Evolutionary conservation across 345 rosid genomes (phyloP), one percentile per base, ranked within the genome.

Genomic region (Heritiera littoralis): DNA sequence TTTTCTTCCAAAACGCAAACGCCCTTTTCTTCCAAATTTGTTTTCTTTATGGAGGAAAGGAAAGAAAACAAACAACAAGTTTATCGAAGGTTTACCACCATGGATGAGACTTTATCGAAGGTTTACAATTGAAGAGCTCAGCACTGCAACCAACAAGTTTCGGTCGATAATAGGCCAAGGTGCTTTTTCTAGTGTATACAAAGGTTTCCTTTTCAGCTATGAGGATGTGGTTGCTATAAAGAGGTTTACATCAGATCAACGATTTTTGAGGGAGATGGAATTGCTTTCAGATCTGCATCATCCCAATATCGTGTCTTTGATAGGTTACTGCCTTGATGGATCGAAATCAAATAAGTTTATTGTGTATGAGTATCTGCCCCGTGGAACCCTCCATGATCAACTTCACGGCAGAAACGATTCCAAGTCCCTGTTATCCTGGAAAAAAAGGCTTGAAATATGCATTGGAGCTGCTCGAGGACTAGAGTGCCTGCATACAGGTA

Each of bases 391-490:
- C 12, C 80, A 70, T 51, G 20, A 78, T 74, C 76, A 15, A 14
- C 45, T 70, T 14, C 86, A 85, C 73, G 78, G 77, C n/a, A 78
- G 74, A 5, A 80, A 80, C n/a, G 76, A 82, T 1, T 80, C 74
- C 23, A 61, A 48, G 14, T 80, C 86, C 58, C 73, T 77, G 32
- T 78, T 85, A 46, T 78, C 84, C 9, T 85, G 86, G 88, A 83
- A 81, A 20, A 84, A 73, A 32, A 77, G 86, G 75, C 79, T 85
- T 12, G 84, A 85, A 81, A 81, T 85, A 10, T 83, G 86, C 65
- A 83, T 85, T 72, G 84, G 86, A 1, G 84, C 79, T 3, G 88
- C 88, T 72, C 83, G 84, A 75, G 88, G 86, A 48, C 64, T 85
- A 41, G 86, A 85, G 80, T 83, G 78, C 61, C 80, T 85, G 59